These are phyloP conservation scores for Chlamydomonas sphaeroides DNA, from an alignment of 139 green algal species.

Conservation along the genomic window DNA sequence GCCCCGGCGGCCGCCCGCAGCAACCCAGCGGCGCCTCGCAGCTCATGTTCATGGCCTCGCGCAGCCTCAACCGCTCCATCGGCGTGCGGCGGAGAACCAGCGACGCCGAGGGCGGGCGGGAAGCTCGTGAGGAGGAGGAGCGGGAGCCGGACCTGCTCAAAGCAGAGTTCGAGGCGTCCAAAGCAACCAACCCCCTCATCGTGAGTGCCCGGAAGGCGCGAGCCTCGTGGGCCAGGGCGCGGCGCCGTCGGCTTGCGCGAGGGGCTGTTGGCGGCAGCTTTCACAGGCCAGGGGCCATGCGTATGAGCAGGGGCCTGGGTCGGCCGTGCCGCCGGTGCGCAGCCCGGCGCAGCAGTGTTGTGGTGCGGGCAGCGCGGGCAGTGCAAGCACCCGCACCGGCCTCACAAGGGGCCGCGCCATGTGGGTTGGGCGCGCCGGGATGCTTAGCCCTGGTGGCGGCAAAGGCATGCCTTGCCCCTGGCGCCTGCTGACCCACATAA, in stretches of 20 bases:
- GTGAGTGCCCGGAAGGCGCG: not conserved
- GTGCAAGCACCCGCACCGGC: too few relatives aligned
- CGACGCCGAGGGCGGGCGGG: not conserved
- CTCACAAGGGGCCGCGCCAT: too few relatives aligned
- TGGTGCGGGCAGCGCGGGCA: not conserved
- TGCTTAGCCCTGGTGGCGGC: too few relatives aligned
- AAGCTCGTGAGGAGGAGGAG: not conserved
- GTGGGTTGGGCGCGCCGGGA: too few relatives aligned
- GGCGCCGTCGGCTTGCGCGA: too few relatives aligned
- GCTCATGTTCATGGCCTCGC: not conserved
- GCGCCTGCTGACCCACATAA: too few relatives aligned
- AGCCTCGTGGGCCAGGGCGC: not conserved
- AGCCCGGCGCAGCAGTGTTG: not conserved
- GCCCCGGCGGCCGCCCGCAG: too few relatives aligned
- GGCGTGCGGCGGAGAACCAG: conserved; percentile 17
- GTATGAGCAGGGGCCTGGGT: not conserved
- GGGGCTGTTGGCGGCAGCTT: too few relatives aligned
- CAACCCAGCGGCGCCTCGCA: not conserved
- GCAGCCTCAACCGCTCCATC: conserved; percentile 31
- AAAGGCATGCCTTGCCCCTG: too few relatives aligned
- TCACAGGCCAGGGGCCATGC: too few relatives aligned
- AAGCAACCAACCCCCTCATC: conserved; percentile 20
- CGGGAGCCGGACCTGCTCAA: conserved; percentile 6
- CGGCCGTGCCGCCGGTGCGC: too few relatives aligned
- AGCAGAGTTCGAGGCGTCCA: conserved; percentile 7